phyloP scores from a whole-genome alignment of 805 yeast genomes.

The Zygosaccharomyces lentus region DNA sequence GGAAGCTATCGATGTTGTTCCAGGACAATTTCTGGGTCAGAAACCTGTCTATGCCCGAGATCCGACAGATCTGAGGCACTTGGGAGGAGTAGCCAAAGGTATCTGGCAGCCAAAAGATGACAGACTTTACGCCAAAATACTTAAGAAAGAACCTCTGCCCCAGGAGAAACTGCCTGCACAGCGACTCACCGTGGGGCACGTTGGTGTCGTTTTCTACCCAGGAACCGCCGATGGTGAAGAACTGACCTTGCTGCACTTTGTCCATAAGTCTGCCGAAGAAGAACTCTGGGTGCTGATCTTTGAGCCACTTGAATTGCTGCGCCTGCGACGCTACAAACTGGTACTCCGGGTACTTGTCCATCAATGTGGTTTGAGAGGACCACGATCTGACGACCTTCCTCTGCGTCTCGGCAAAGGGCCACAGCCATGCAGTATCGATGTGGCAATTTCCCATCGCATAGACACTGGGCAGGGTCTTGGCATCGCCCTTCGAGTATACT shows the following conservation, averaged over 20 bases:
- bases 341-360: slow-evolving; percentile 88
- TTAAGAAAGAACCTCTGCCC: slow-evolving; percentile 84
- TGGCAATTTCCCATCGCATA: slow-evolving; percentile 92
- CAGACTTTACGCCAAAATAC: slow-evolving; percentile 71
- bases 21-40: slow-evolving; percentile 92
- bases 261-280: slow-evolving; percentile 55
- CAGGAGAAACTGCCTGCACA: slow-evolving; percentile 79
- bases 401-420: slow-evolving; percentile 98
- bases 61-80: slow-evolving; percentile 85
- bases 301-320: slow-evolving; percentile 92
- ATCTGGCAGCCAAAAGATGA: slow-evolving; percentile 92
- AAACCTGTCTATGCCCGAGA: slow-evolving; percentile 80
- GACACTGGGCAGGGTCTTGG: slow-evolving; percentile 48
- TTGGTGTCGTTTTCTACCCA: slow-evolving; percentile 99
- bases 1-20: slow-evolving; percentile 92
- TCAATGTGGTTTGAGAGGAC: slow-evolving; percentile 83
- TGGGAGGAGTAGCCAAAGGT: slow-evolving; percentile 96
- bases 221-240: slow-evolving; percentile 90
- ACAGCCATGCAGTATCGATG: slow-evolving; percentile 97
- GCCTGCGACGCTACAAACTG: slow-evolving; percentile 93
- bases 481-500: slow-evolving; percentile 50
- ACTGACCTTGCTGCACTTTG: slow-evolving; percentile 66
- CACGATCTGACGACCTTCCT: slow-evolving; percentile 91
- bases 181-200: slow-evolving; percentile 90
- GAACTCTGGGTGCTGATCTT: slow-evolving; percentile 78